Percentiles rank a stretch among this genome's conserved stretches.
Evolutionary conservation across 192 early-diverging fungal genomes (phyloP).

Genomic region (Chytriomyces sp.): DNA sequence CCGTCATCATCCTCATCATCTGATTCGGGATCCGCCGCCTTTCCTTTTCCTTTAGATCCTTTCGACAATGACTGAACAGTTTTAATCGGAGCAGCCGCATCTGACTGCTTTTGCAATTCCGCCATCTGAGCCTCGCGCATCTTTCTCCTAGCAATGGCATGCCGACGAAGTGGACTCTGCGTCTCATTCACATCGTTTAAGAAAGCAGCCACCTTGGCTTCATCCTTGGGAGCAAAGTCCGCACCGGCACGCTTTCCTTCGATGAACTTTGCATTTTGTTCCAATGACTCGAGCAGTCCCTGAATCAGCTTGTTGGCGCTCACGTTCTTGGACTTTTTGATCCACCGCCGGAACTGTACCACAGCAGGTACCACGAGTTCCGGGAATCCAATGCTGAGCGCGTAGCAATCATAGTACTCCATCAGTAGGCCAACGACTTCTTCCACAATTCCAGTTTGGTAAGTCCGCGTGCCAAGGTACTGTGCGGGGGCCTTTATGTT

Average conservation of each 20-base stretch:
- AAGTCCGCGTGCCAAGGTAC: slow-evolving; percentile 81
- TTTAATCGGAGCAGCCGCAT: slow-evolving; percentile 16
- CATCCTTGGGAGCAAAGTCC: slow-evolving; percentile 58
- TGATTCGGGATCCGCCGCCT: neutral
- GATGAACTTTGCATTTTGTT: slow-evolving; percentile 78
- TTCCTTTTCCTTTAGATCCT: slow-evolving; percentile 16
- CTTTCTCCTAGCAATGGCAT: slow-evolving; percentile 38
- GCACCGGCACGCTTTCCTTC: slow-evolving; percentile 67
- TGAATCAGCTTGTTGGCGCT: slow-evolving; percentile 81
- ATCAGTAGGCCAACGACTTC: slow-evolving; percentile 72
- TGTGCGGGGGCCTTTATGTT: slow-evolving; percentile 78
- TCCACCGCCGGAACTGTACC: slow-evolving; percentile 78
- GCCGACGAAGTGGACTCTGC: slow-evolving; percentile 40
- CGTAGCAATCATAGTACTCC: slow-evolving; percentile 73
- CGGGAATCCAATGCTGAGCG: slow-evolving; percentile 88
- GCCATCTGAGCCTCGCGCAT: slow-evolving; percentile 40
- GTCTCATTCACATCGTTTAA: slow-evolving; percentile 35
- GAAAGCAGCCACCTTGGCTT: slow-evolving; percentile 34
- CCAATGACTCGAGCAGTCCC: slow-evolving; percentile 78
- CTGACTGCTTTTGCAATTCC: slow-evolving; percentile 31
- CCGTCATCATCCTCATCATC: slow-evolving; percentile 19
- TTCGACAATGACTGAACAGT: slow-evolving; percentile 8
- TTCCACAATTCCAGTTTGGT: slow-evolving; percentile 82
- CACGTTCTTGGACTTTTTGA: slow-evolving; percentile 78
- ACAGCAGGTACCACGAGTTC: slow-evolving; percentile 88